phyloP scores from a whole-genome alignment of 1,284 basidiomycete species.

The Heterobasidion occidentale region DNA sequence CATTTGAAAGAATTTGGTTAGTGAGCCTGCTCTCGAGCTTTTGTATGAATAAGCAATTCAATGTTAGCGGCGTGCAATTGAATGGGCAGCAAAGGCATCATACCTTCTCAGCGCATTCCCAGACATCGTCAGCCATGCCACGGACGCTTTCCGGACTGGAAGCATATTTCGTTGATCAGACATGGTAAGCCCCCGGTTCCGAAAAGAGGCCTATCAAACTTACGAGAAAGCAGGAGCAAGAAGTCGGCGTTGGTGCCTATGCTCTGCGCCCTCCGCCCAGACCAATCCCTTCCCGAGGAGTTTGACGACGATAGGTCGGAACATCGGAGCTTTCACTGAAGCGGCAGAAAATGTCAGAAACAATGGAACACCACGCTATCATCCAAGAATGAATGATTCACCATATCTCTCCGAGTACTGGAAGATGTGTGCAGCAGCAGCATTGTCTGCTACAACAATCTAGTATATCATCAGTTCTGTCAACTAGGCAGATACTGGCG shows the following conservation, averaged over 20 bases:
- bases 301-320: background rate
- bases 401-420: background rate
- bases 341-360: no score
- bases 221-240: background rate
- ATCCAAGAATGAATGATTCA: background rate
- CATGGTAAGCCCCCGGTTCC: background rate
- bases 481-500: background rate
- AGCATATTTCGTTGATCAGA: background rate
- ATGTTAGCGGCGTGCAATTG: no score
- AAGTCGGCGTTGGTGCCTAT: background rate
- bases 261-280: background rate
- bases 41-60: no score
- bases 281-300: background rate
- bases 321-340: background rate
- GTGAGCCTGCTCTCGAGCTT: background rate
- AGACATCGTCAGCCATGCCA: background rate
- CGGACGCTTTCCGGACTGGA: background rate
- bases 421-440: background rate
- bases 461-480: background rate
- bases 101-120: background rate
- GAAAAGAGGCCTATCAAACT: background rate
- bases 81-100: background rate
- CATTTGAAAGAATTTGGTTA: background rate
- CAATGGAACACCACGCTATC: no score
- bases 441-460: background rate